Percentiles rank a stretch among this genome's conserved stretches.
phyloP scores from a whole-genome alignment of 169 alveolate species.

The Toxoplasma gondii region DNA sequence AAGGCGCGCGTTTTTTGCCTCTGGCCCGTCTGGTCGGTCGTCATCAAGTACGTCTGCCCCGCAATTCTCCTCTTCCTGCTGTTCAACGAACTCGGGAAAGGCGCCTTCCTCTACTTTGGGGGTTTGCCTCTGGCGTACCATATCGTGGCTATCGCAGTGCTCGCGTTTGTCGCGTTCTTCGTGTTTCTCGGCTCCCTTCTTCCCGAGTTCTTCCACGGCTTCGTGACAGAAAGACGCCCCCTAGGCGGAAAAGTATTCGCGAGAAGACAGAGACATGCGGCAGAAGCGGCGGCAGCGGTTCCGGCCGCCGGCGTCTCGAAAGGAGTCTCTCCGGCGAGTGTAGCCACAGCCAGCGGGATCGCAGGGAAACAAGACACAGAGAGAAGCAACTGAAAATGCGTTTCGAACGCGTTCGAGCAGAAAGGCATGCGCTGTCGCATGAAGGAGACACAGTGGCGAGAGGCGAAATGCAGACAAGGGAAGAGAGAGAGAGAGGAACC shows the following conservation, averaged over 20 bases:
- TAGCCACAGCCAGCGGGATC: no score
- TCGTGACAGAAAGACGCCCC: background rate
- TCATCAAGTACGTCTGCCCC: background rate
- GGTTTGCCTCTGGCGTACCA: background rate
- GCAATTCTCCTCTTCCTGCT: conserved; percentile 33
- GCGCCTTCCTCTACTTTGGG: background rate
- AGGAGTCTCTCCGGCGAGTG: no score
- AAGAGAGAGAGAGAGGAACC: no score
- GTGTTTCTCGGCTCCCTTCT: conserved; percentile 12
- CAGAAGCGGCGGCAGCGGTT: no score
- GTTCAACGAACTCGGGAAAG: conserved; percentile 35
- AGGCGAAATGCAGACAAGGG: no score
- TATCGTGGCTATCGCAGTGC: conserved; percentile 31
- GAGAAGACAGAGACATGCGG: background rate
- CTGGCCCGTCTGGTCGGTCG: conserved; percentile 37
- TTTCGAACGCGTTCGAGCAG: no score
- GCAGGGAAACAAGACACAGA: no score
- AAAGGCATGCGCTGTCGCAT: no score
- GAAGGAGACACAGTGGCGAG: no score
- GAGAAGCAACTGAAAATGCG: no score
- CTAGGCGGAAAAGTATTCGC: background rate
- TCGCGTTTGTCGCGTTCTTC: background rate
- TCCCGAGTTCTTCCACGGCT: background rate
- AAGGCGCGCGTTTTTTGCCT: background rate
- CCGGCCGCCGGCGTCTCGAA: no score